Evolutionary conservation across 768 basidiomycete genomes (phyloP).

Genomic region (Bullera alba): DNA sequence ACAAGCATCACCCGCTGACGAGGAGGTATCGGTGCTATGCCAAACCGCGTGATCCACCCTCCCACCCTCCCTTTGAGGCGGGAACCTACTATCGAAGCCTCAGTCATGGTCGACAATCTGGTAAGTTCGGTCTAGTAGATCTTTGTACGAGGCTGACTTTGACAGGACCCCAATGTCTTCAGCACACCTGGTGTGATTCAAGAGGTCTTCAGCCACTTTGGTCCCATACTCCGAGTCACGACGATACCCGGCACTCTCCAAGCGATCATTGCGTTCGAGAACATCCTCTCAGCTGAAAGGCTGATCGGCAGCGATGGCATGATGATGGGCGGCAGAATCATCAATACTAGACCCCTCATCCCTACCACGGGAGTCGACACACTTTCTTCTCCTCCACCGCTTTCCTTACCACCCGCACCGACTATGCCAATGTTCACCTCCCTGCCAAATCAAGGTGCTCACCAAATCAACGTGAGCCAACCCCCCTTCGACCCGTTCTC

Average conservation of each 20-base stretch:
- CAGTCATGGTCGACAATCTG: constrained; percentile 31
- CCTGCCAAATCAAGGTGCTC: too few species aligned
- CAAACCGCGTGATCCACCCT: constrained; percentile 31
- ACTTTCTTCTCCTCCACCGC: too few species aligned
- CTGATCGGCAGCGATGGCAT: constrained; percentile 24
- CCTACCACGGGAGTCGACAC: too few species aligned
- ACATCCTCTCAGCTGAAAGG: constrained; percentile 17
- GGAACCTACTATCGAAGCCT: constrained; percentile 10
- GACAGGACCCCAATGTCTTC: constrained; percentile 25
- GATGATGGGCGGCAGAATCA: constrained; percentile 15
- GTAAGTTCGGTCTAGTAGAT: constrained; percentile 8
- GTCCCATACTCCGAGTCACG: constrained; percentile 18
- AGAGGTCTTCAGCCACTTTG: constrained; percentile 28
- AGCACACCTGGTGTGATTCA: constrained; percentile 14
- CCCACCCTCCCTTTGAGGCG: constrained; percentile 13
- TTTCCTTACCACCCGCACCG: too few species aligned
- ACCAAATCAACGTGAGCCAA: too few species aligned
- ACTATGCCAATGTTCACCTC: too few species aligned
- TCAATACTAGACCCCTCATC: constrained; percentile 11
- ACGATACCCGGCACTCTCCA: constrained; percentile 13
- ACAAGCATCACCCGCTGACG: not conserved
- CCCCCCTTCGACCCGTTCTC: too few species aligned
- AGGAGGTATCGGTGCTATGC: constrained; percentile 12
- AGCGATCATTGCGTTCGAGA: constrained; percentile 28
- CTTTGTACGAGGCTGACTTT: constrained; percentile 2